phyloP scores from a whole-genome alignment of 176 grass and related monocot genomes.

The Hordeum marinum region DNA sequence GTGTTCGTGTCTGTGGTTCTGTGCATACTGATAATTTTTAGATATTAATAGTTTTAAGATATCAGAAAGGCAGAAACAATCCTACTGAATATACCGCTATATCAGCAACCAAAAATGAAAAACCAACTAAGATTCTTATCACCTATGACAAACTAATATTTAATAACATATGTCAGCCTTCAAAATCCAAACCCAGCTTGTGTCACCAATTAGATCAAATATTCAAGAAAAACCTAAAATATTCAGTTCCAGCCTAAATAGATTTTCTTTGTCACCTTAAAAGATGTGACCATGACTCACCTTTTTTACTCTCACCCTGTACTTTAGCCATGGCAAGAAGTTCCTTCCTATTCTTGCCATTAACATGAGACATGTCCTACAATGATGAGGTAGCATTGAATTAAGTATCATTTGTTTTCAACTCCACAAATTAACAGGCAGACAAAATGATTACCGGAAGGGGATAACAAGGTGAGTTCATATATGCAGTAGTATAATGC shows the following conservation, averaged over 20 bases:
- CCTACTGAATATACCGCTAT: neutral
- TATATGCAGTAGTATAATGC: constrained; percentile 91
- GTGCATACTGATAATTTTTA: neutral
- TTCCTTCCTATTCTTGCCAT: constrained; percentile 98
- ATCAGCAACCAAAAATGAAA: neutral
- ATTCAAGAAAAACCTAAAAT: constrained; percentile 8
- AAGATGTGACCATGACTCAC: constrained; percentile 30
- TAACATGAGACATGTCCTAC: constrained; percentile 96
- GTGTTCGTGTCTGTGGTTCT: neutral
- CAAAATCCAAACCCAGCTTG: constrained; percentile 9
- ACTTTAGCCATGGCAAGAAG: constrained; percentile 99
- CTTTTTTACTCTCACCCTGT: constrained; percentile 94
- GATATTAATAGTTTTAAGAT: neutral
- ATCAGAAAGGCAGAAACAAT: neutral
- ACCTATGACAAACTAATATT: neutral
- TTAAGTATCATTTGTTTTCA: constrained; percentile 16
- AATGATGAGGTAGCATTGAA: constrained; percentile 15
- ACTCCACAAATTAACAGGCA: constrained; percentile 21
- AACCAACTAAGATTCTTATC: neutral
- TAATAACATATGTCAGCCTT: neutral
- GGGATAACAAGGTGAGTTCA: constrained; percentile 98
- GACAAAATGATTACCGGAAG: constrained; percentile 63
- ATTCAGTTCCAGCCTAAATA: neutral
- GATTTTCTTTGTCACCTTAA: neutral
- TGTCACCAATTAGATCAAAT: neutral